Base-by-base conservation (phyloP, 2,329 filamentous ascomycete species). In the Neodidymelliopsis sp. region DNA sequence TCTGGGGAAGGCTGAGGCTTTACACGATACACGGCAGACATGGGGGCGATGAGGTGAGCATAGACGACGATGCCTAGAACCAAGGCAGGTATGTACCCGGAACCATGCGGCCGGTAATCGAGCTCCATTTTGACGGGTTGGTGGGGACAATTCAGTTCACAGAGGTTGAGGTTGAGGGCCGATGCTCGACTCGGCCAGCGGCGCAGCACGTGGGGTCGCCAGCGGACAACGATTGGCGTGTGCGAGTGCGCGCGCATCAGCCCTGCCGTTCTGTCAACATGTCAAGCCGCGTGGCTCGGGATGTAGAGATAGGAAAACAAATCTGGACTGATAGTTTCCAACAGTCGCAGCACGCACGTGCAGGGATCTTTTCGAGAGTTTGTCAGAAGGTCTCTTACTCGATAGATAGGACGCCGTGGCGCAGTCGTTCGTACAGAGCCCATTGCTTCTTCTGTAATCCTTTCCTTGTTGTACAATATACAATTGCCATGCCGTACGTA, bases 141-240 rank as follows among this genome's bases (percentile, higher is more conserved):
- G 53, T 56, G 57, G 51, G 45, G 38, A 29, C 54, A 44, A 33
- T 53, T 49, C 44, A 55, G 33, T 49, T 49, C 15, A 47, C 42
- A 51, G 39, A 57, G 53, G 51, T 36, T 56, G 54, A 49, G 24
- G 23, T 43, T 40, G 46, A 46, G 44, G 28, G 28, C 19, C n/a
- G 39, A 46, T 33, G 42, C 38, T 60, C 35, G 42, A 53, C 38
- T 33, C 37, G 40, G 43, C 45, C 54, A 56, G 49, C 51, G 47
- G 30, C 40, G 57, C 45, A 28, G 23, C 62, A 67, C 61, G 63
- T 65, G 62, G 60, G 53, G 50, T 44, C 34, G 16, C 38, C 49
- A 57, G 52, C 53, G 54, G 49, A 39, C 33, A 36, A 37, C 47
- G 27, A 66, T 66, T 66, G 62, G 63, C 59, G 56, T 57, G 25